Evolutionary conservation across 768 basidiomycete species (phyloP), one percentile per base, ranked within the genome.

Genomic region (Suillus ampliporus): DNA sequence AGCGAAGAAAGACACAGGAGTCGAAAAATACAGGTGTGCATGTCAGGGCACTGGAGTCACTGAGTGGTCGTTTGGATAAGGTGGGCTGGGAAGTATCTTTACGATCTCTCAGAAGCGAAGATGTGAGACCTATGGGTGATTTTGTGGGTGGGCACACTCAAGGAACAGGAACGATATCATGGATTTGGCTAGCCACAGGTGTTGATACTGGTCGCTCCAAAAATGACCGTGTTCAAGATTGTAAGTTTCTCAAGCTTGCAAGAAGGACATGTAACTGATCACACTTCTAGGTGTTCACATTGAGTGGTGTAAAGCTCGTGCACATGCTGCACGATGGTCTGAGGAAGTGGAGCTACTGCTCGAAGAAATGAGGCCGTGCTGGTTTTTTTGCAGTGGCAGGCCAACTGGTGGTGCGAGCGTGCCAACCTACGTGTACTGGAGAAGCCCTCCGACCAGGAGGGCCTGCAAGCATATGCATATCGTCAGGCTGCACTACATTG

Each of bases 321-420:
- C 71, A 6, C 47, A 65, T n/a, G 63, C 61, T 0, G 38, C 56
- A 10, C 62, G 62, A 5, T 69, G 69, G 68, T 13, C 14, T 0
- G 73, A 73, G 26, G 72, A 72, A 57, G 67, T 73, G 14, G 56
- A 58, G 4, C 57, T 73, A 1, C 52, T 74, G 14, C 31, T 53
- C n/a, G 71, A 73, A 58, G 72, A 74, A 57, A 75, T 74, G 72
- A 54, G 67, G 4, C 46, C 66, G 1, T 52, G 64, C 0, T 13
- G 58, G 41, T 40, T n/a, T n/a, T 71, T 67, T 37, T 41, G 71
- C 4, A 5, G 19, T 67, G 66, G 65, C 62, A 66, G 15, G 62
- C 64, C 0, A 17, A 57, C 1, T 64, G 58, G 63, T 72, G 73
- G 73, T 38, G 57, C 5, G 19, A 21, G 65, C 17, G 47, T 40